Conservation (phyloP, 495 filamentous ascomycete species). For the Xylaria cubensis region DNA sequence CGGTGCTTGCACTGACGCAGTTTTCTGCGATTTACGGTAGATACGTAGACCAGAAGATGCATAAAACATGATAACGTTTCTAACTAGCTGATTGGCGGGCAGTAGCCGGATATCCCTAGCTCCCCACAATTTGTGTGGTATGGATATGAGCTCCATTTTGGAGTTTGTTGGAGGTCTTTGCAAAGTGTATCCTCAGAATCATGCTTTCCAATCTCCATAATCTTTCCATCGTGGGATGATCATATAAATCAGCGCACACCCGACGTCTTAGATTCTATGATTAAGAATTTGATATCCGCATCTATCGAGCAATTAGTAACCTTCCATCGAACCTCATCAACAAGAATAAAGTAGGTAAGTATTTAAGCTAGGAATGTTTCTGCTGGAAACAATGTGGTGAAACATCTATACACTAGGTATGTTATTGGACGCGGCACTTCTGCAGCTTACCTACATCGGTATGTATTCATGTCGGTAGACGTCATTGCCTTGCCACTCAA, state of each 20-base stretch:
- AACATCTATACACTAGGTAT: conserved; percentile 1
- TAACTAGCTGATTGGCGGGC: conserved; percentile 5
- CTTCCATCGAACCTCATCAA: neutral
- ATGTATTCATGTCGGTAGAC: conserved; percentile 22
- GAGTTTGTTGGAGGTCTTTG: conserved; percentile 13
- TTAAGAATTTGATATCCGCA: neutral
- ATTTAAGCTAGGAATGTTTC: neutral
- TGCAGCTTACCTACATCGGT: neutral
- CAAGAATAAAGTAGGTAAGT: neutral
- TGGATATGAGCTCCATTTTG: conserved; percentile 12
- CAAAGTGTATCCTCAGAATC: conserved; percentile 2
- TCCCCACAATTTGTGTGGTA: conserved; percentile 22
- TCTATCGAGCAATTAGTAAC: neutral
- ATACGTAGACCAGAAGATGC: neutral
- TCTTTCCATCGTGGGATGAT: neutral
- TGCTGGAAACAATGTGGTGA: conserved; percentile 15
- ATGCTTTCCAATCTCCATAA: neutral
- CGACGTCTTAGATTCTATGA: neutral
- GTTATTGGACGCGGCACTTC: neutral
- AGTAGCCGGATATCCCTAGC: conserved; percentile 21
- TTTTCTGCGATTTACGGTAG: neutral
- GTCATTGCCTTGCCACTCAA: conserved; percentile 25
- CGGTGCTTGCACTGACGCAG: neutral
- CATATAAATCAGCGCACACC: neutral
- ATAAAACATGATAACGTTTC: conserved; percentile 13